Evolutionary conservation across 495 filamentous ascomycete species (phyloP).

Genomic region (Hypoxylon cercidicola): DNA sequence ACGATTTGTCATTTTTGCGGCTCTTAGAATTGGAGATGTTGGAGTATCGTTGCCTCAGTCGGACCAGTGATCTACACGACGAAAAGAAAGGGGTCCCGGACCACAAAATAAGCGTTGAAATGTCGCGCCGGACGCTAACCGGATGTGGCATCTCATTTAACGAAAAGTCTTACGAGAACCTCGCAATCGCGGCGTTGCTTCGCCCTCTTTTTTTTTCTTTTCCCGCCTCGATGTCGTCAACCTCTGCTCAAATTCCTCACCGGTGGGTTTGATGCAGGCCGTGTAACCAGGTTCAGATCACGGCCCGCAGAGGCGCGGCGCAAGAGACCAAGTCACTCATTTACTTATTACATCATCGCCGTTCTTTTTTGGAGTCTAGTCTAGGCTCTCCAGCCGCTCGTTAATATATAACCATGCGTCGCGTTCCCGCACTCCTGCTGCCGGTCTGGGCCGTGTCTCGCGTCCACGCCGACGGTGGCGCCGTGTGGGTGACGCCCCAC

Average conservation of each 20-base stretch:
- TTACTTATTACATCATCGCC: slow-evolving; percentile 15
- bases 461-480: slow-evolving; percentile 43
- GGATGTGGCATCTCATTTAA: slow-evolving; percentile 35
- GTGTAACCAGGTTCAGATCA: slow-evolving; percentile 14
- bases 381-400: slow-evolving; percentile 12
- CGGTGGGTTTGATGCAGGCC: slow-evolving; percentile 26
- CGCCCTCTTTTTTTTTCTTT: slow-evolving; percentile 10
- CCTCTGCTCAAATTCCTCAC: slow-evolving; percentile 6
- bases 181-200: slow-evolving; percentile 14
- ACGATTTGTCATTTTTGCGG: not conserved
- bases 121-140: slow-evolving; percentile 29
- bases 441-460: slow-evolving; percentile 21
- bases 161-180: slow-evolving; percentile 28
- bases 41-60: too few species aligned
- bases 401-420: slow-evolving; percentile 30
- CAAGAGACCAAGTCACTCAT: too few species aligned
- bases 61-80: slow-evolving; percentile 2
- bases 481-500: slow-evolving; percentile 61
- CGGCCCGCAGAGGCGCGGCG: slow-evolving; percentile 30
- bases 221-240: slow-evolving; percentile 12
- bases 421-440: slow-evolving; percentile 27
- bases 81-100: slow-evolving; percentile 5
- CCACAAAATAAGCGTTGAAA: slow-evolving; percentile 5
- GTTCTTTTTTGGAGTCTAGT: slow-evolving; percentile 17
- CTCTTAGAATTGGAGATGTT: too few species aligned